Evolutionary conservation across 208 protist genomes (phyloP).

Genomic region (Acanthamoeba rhysodes): DNA sequence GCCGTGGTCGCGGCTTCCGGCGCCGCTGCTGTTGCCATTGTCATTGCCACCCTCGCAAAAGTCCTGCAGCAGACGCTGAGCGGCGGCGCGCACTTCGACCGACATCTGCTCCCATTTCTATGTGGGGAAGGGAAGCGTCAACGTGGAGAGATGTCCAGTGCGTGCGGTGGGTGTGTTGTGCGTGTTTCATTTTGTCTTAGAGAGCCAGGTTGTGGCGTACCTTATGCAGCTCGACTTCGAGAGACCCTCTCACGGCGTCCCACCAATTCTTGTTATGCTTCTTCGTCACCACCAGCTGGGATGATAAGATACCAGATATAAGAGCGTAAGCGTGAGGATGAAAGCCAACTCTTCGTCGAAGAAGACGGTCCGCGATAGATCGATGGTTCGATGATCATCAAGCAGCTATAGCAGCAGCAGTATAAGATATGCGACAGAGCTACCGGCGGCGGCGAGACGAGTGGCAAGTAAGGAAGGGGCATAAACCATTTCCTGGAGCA

Average conservation of each 20-base stretch:
- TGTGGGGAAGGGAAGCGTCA: not conserved
- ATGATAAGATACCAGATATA: too few relatives aligned
- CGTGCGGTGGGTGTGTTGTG: too few relatives aligned
- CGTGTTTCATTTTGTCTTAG: not conserved
- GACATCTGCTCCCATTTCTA: not conserved
- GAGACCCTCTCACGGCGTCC: not conserved
- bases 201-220: not conserved
- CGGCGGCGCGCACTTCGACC: not conserved
- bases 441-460: too few relatives aligned
- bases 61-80: not conserved
- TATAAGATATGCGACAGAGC: not conserved
- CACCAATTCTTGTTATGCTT: not conserved
- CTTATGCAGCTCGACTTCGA: not conserved
- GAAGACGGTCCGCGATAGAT: too few relatives aligned
- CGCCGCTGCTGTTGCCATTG: not conserved
- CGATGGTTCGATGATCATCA: too few relatives aligned
- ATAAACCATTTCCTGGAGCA: not conserved
- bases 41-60: not conserved
- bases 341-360: too few relatives aligned
- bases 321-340: too few relatives aligned
- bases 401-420: too few relatives aligned
- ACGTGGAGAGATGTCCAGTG: too few relatives aligned
- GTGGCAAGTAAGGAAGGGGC: not conserved
- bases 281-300: not conserved
- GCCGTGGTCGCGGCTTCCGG: not conserved